Base-by-base conservation (phyloP, 805 yeast species). In the Monosporozyma solicola region DNA sequence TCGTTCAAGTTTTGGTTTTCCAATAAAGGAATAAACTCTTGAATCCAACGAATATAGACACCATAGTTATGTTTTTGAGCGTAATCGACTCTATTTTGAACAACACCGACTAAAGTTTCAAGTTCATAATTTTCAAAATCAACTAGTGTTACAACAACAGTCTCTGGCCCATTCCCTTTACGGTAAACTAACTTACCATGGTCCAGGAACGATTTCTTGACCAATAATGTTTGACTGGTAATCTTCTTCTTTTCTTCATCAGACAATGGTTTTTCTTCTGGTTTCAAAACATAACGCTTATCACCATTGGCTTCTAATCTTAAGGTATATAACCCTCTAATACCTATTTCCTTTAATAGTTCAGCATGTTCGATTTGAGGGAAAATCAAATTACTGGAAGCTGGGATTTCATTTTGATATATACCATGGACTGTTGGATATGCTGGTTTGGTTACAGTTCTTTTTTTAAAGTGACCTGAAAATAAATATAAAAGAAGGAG, bases 1-100 rank as follows among this genome's bases (percentile, higher is more conserved):
- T 53, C 49, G 5, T 54, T 54, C 69, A 56, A 70, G 67, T 54
- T 72, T 69, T 60, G 75, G 67, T 75, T 74, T 52, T 79, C 75
- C 53, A 84, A 60, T 15, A 76, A 59, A 7, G 92, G 91, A 16
- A 80, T 63, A 68, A 87, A 91, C 66, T 94, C 97, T 68, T 88
- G 91, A 35, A 77, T 68, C 87, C 92, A 90, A 55, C 97, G 79
- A 25, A 87, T 80, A 62, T 89, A 92, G 29, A 89, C 70, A 33
- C 96, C 98, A 67, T 84, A 92, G 41, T 80, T 79, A 62, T 88
- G 90, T 11, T 74, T 74, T 67, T 84, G 87, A 5, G 96, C 96
- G 65, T 91, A 92, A 66, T 89, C 91, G 31, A 87, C 85, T 63
- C 97, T 79, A 67, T 90, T 90, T 66, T 89, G 95, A 20, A 89